phyloP scores from a whole-genome alignment of 768 basidiomycete species.

The Calocybe cyanea region DNA sequence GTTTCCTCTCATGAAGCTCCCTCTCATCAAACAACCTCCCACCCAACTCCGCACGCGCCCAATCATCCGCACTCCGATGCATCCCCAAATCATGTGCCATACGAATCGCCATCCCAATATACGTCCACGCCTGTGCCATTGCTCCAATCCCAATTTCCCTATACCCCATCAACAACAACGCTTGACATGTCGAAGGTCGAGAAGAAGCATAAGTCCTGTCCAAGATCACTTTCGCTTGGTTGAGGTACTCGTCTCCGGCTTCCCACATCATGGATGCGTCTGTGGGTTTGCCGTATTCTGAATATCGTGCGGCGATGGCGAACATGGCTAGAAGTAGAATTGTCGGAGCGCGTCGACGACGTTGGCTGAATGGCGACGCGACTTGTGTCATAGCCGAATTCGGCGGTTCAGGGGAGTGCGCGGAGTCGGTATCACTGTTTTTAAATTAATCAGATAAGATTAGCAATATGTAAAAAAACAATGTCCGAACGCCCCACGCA shows the following conservation, averaged over 20 bases:
- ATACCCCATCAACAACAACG: slow-evolving; percentile 77
- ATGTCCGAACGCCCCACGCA: slow-evolving; percentile 15
- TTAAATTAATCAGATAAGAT: slow-evolving; percentile 14
- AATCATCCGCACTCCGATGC: slow-evolving; percentile 77
- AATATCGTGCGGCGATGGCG: slow-evolving; percentile 75
- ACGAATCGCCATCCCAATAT: slow-evolving; percentile 84
- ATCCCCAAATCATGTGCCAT: slow-evolving; percentile 90
- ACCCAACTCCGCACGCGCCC: slow-evolving; percentile 59
- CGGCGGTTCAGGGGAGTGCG: slow-evolving; percentile 15
- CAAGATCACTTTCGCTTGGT: slow-evolving; percentile 62
- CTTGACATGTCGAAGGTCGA: slow-evolving; percentile 71
- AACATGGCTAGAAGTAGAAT: slow-evolving; percentile 83
- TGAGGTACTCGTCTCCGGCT: slow-evolving; percentile 71
- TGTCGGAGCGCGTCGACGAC: slow-evolving; percentile 48
- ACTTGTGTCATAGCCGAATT: slow-evolving; percentile 10
- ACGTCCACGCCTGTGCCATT: slow-evolving; percentile 87
- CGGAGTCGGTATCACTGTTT: slow-evolving; percentile 16
- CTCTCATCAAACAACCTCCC: slow-evolving; percentile 51
- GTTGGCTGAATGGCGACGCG: slow-evolving; percentile 35
- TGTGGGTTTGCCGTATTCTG: slow-evolving; percentile 34
- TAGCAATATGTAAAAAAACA: neutral
- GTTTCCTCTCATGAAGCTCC: slow-evolving; percentile 66
- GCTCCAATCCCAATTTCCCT: slow-evolving; percentile 85
- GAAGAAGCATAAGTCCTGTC: slow-evolving; percentile 69
- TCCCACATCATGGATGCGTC: slow-evolving; percentile 69